Conservation (phyloP, 169 alveolate genomes). For the Cryptosporidium muris region DNA sequence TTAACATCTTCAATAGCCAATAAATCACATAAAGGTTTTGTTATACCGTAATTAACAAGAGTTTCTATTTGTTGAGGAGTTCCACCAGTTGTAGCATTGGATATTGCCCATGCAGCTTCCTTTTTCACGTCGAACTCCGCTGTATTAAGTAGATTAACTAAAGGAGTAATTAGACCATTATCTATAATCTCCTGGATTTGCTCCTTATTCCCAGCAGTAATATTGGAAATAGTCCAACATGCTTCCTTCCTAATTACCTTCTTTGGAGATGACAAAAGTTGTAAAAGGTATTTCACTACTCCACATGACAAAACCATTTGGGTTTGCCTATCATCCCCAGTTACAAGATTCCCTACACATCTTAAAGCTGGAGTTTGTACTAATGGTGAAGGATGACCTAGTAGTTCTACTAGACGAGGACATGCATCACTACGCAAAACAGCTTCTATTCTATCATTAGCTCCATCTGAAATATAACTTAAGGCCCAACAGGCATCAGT, state of each 20-base stretch:
- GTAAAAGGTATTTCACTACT: slow-evolving; percentile 85
- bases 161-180: slow-evolving; percentile 83
- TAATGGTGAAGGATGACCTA: slow-evolving; percentile 85
- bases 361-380: slow-evolving; percentile 96
- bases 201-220: slow-evolving; percentile 91
- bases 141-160: slow-evolving; percentile 84
- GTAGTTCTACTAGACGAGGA: slow-evolving; percentile 89
- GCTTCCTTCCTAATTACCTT: slow-evolving; percentile 95
- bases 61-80: slow-evolving; percentile 85
- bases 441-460: slow-evolving; percentile 87
- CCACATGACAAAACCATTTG: slow-evolving; percentile 91
- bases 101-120: slow-evolving; percentile 98
- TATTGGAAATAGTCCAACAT: slow-evolving; percentile 96
- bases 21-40: slow-evolving; percentile 87
- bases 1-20: slow-evolving; percentile 89
- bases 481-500: slow-evolving; percentile 95
- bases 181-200: slow-evolving; percentile 90
- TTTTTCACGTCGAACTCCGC: slow-evolving; percentile 92
- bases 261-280: slow-evolving; percentile 86
- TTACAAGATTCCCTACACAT: slow-evolving; percentile 95
- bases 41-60: slow-evolving; percentile 90
- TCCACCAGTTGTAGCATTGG: slow-evolving; percentile 94
- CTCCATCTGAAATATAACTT: slow-evolving; percentile 92
- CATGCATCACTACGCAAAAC: slow-evolving; percentile 90
- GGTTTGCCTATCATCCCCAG: slow-evolving; percentile 97